These are phyloP conservation scores for Aspergillus arachidicola DNA, from an alignment of 2,329 filamentous ascomycete genomes.

Conservation along the genomic window DNA sequence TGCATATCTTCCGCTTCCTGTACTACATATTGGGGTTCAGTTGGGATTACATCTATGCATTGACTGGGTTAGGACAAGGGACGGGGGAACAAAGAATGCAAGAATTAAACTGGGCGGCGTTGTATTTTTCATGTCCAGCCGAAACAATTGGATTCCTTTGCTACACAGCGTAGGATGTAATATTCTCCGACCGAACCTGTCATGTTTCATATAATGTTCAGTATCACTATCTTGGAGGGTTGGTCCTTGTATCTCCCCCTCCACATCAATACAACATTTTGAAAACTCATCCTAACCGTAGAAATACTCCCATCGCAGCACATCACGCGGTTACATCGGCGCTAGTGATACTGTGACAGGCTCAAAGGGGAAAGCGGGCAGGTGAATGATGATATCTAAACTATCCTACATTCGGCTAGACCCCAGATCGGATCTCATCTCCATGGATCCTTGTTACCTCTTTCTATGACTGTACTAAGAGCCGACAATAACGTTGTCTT, in stretches of 20 bases:
- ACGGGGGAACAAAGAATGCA: conserved; percentile 22
- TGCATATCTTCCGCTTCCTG: conserved; percentile 26
- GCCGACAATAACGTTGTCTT: too few relatives aligned
- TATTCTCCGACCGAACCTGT: background rate
- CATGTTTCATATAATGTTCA: background rate
- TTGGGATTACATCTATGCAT: conserved; percentile 26
- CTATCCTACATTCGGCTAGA: background rate
- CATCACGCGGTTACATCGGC: background rate
- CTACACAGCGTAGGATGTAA: background rate
- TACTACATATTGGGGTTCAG: conserved; percentile 29
- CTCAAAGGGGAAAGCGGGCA: background rate
- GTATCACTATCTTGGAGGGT: background rate
- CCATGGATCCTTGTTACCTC: background rate
- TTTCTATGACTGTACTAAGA: background rate
- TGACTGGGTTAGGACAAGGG: conserved; percentile 25
- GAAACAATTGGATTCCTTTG: background rate
- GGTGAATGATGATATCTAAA: background rate
- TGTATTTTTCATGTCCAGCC: conserved; percentile 6
- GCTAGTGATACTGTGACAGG: background rate
- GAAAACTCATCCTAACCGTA: background rate
- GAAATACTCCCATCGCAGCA: background rate
- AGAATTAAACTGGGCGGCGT: conserved; percentile 26
- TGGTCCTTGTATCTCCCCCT: background rate
- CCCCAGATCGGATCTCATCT: too few relatives aligned
- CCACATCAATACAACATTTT: background rate